These are phyloP conservation scores for Kluyveromyces sp. DNA, from an alignment of 1,139 yeast genomes.

Conservation along the genomic window DNA sequence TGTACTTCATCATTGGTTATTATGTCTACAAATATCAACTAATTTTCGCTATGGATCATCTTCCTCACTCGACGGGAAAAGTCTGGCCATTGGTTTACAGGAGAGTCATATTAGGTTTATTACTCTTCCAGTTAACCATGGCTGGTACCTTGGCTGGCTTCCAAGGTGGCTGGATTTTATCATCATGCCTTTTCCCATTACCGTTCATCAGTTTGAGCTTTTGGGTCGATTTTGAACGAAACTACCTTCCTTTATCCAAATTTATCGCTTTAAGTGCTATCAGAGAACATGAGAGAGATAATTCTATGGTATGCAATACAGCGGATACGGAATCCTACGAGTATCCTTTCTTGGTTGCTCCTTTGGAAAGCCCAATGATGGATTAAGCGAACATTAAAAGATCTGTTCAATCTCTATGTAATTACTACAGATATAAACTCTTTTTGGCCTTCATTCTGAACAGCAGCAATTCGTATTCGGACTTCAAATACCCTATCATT, in stretches of 20 bases:
- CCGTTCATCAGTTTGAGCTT: conserved; percentile 62
- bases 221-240: conserved; percentile 75
- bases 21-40: conserved; percentile 77
- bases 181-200: conserved; percentile 65
- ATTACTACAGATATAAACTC: conserved; percentile 7
- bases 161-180: conserved; percentile 66
- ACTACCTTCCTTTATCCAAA: conserved; percentile 70
- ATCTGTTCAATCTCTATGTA: too few relatives aligned
- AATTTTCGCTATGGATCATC: conserved; percentile 73
- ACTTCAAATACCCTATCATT: conserved; percentile 5
- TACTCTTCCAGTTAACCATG: conserved; percentile 81
- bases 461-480: conserved; percentile 10
- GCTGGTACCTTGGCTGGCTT: conserved; percentile 80
- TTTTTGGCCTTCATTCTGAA: conserved; percentile 6
- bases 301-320: conserved; percentile 36
- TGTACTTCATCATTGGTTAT: conserved; percentile 68
- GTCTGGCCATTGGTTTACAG: conserved; percentile 81
- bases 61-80: conserved; percentile 83
- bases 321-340: conserved; percentile 54
- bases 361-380: conserved; percentile 63
- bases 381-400: conserved; percentile 5
- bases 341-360: conserved; percentile 63
- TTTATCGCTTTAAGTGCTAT: conserved; percentile 81
- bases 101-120: conserved; percentile 61
- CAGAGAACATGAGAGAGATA: conserved; percentile 32